Conservation (phyloP, 139 green algal genomes). For the Coccomyxa sp. region DNA sequence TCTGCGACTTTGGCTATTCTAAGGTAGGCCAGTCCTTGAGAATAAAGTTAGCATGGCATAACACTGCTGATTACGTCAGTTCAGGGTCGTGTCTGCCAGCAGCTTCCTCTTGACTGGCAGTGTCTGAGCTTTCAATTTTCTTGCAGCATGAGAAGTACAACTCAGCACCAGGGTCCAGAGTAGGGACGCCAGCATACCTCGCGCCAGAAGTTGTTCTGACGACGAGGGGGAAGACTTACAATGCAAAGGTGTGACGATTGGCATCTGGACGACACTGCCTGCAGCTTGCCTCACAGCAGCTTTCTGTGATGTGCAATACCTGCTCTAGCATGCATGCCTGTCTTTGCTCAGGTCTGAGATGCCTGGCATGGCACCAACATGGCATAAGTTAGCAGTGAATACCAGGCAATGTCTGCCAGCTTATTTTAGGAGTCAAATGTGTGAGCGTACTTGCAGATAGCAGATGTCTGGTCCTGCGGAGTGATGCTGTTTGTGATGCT, state of each 20-base stretch:
- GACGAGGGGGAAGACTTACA: constrained; percentile 79
- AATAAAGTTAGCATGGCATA: neutral
- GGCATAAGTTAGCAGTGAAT: neutral
- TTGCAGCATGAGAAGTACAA: constrained; percentile 78
- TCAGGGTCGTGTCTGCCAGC: neutral
- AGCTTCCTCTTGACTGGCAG: neutral
- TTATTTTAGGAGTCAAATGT: neutral
- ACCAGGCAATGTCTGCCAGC: too few species aligned
- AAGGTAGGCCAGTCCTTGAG: constrained; percentile 16
- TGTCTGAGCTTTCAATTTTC: neutral
- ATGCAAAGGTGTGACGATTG: constrained; percentile 62
- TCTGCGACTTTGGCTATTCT: constrained; percentile 66
- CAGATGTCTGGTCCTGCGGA: constrained; percentile 96
- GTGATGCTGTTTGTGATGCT: constrained; percentile 91
- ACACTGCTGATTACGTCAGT: neutral
- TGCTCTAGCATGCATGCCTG: neutral
- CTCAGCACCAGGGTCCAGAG: constrained; percentile 71
- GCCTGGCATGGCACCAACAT: constrained; percentile 40
- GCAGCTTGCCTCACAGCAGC: neutral
- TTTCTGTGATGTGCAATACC: neutral
- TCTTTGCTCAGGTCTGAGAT: constrained; percentile 66
- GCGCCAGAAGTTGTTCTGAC: constrained; percentile 93
- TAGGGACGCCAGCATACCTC: constrained; percentile 98
- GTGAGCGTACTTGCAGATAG: constrained; percentile 29
- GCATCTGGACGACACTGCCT: neutral